These are phyloP conservation scores for Neostapfia colusana DNA, from an alignment of 176 grass and related monocot species.

Conservation along the genomic window DNA sequence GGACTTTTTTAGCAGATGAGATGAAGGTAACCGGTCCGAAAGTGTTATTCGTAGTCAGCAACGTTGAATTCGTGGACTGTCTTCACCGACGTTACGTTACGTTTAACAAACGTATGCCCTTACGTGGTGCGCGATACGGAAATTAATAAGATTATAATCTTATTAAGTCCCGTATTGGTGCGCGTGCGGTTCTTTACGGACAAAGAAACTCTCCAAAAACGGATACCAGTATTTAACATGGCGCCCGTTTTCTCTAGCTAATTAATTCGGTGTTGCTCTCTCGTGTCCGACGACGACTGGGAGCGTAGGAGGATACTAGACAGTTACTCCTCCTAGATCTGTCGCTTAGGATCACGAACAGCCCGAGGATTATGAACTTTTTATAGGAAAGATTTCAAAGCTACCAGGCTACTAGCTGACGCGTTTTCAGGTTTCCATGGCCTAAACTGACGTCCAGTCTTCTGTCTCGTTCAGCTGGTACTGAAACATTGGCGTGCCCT, in stretches of 20 bases:
- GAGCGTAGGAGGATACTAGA: slow-evolving; percentile 9
- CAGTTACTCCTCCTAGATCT: not conserved
- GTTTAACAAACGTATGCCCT: too few species aligned
- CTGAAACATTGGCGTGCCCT: not conserved
- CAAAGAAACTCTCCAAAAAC: not conserved
- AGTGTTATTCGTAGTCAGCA: slow-evolving; percentile 5
- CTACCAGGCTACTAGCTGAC: too few species aligned
- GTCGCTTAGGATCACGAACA: not conserved
- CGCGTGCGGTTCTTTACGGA: not conserved
- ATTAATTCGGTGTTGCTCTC: not conserved
- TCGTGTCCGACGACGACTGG: not conserved
- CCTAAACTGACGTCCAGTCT: not conserved
- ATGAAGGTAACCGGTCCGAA: not conserved
- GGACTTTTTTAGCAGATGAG: not conserved
- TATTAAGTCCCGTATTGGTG: not conserved
- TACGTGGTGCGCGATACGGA: not conserved
- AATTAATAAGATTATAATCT: not conserved
- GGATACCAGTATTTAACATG: not conserved
- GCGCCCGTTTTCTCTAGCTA: not conserved
- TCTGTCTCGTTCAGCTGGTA: not conserved
- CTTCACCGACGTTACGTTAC: not conserved
- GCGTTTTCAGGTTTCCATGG: not conserved
- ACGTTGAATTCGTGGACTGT: slow-evolving; percentile 36
- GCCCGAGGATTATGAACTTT: not conserved
- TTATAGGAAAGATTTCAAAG: too few species aligned